A percentile compares a stretch with the other conserved stretches of the same genome.
These are phyloP conservation scores for Populus pruinosa DNA, from an alignment of 345 rosid genomes.

Conservation along the genomic window DNA sequence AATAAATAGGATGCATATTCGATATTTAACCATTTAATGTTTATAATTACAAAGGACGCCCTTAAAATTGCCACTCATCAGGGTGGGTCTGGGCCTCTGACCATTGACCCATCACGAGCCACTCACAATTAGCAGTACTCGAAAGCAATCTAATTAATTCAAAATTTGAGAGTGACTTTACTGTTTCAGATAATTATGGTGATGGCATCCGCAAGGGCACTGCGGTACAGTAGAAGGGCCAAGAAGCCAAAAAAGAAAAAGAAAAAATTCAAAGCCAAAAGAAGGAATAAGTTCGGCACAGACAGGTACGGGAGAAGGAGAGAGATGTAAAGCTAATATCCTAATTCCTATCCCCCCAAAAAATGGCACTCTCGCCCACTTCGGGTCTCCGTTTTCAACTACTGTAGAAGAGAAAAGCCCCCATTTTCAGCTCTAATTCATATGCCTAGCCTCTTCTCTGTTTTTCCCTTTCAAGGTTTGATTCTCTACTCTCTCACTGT, in stretches of 20 bases:
- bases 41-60: neutral
- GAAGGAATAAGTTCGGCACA: neutral
- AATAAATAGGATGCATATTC: too few relatives aligned
- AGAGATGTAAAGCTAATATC: neutral
- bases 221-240: conserved; percentile 2
- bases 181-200: conserved; percentile 8
- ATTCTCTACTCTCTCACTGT: neutral
- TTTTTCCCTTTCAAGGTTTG: neutral
- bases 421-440: neutral
- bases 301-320: neutral
- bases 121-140: neutral
- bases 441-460: neutral
- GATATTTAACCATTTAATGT: too few relatives aligned
- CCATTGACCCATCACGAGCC: neutral
- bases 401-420: neutral
- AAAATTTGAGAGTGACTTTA: neutral
- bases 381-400: neutral
- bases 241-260: conserved; percentile 2
- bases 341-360: neutral
- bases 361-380: neutral
- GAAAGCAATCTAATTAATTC: neutral
- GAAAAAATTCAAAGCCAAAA: neutral
- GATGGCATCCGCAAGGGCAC: neutral
- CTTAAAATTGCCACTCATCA: neutral
- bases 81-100: too few relatives aligned